Percentiles rank a stretch among this genome's conserved stretches.
Conservation (phyloP, 306 rosid species). For the Mucuna pruriens region DNA sequence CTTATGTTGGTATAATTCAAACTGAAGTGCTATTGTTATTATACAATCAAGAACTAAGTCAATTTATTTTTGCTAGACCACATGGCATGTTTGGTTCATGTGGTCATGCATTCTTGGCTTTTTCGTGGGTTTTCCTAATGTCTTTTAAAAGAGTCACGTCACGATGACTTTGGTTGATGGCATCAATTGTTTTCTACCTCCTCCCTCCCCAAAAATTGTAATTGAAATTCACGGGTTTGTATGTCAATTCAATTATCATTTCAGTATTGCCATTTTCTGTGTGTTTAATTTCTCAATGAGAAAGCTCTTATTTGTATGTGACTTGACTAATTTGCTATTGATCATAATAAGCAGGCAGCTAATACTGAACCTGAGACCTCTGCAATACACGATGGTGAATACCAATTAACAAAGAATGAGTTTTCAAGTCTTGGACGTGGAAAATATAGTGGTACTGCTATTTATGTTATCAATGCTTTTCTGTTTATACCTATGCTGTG, state of each 20-base stretch:
- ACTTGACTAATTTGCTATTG: constrained; percentile 31
- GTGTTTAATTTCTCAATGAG: constrained; percentile 3
- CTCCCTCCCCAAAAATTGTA: background rate
- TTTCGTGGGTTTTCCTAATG: constrained; percentile 1
- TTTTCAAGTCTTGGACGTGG: constrained; percentile 81
- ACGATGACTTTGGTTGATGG: constrained; percentile 30
- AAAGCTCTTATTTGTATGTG: background rate
- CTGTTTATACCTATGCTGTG: constrained; percentile 22
- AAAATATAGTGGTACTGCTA: constrained; percentile 79
- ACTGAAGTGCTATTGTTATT: constrained; percentile 18
- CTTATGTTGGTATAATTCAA: constrained; percentile 14
- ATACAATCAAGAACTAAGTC: constrained; percentile 19
- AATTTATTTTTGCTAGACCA: constrained; percentile 19
- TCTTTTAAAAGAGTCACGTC: constrained; percentile 14
- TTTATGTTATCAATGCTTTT: constrained; percentile 29
- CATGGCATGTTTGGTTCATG: constrained; percentile 42
- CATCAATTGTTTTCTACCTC: constrained; percentile 16
- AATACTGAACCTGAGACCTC: constrained; percentile 85
- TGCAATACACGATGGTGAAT: constrained; percentile 71
- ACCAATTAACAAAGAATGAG: constrained; percentile 78
- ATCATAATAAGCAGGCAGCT: constrained; percentile 71
- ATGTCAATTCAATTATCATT: constrained; percentile 1
- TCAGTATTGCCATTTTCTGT: constrained; percentile 25
- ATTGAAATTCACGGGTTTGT: background rate
- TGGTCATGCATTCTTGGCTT: constrained; percentile 31